Evolutionary conservation across 1,284 basidiomycete species (phyloP).

Genomic region (Vanrija humicola): DNA sequence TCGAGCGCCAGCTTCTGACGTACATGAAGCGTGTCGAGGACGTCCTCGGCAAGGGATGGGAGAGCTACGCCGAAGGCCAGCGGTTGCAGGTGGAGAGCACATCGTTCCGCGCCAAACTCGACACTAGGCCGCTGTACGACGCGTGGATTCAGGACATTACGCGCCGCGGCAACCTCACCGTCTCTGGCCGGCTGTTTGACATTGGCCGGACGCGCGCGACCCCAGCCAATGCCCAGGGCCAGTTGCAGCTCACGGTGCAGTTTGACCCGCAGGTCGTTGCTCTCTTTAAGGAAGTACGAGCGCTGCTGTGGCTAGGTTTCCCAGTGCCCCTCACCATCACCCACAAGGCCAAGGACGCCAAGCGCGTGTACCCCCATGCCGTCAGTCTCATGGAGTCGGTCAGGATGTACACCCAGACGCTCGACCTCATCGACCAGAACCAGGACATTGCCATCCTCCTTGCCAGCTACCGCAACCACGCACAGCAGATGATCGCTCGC

Average conservation of each 20-base stretch:
- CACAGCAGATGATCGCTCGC: conserved; percentile 81
- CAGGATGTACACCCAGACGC: conserved; percentile 89
- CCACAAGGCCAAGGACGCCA: conserved; percentile 97
- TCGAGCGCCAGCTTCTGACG: conserved; percentile 88
- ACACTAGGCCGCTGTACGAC: conserved; percentile 88
- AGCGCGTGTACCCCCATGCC: conserved; percentile 95
- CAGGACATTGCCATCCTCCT: conserved; percentile 88
- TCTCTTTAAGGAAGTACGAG: conserved; percentile 96
- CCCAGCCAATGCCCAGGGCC: conserved; percentile 57
- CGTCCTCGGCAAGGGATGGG: conserved; percentile 97
- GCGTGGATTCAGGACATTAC: conserved; percentile 97
- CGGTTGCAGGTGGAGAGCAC: conserved; percentile 87
- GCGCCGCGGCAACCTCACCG: conserved; percentile 70
- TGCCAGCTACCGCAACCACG: conserved; percentile 84
- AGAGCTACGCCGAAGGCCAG: conserved; percentile 97
- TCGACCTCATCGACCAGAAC: conserved; percentile 82
- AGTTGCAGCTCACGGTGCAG: conserved; percentile 84
- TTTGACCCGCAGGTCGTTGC: conserved; percentile 98
- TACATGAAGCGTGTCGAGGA: conserved; percentile 99
- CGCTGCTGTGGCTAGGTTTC: conserved; percentile 91
- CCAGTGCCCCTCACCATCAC: conserved; percentile 90
- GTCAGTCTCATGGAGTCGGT: conserved; percentile 98
- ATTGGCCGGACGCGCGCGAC: conserved; percentile 69
- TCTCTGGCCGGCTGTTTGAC: conserved; percentile 93
- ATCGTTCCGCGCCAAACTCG: conserved; percentile 92